These are phyloP conservation scores for Beauveria sp. DNA, from an alignment of 2,329 filamentous ascomycete genomes.

Conservation along the genomic window DNA sequence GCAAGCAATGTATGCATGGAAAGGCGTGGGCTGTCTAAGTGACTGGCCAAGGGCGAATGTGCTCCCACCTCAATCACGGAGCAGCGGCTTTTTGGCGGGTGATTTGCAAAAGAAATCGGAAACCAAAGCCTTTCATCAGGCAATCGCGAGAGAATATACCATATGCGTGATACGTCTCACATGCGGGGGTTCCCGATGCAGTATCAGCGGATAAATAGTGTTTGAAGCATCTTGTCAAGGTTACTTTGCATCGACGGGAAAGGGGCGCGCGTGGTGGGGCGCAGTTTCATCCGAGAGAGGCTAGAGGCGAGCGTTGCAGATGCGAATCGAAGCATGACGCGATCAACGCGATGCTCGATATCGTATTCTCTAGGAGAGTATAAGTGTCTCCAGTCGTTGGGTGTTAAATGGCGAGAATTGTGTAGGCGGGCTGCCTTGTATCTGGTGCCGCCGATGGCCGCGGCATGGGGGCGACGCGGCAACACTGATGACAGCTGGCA, in stretches of 20 bases:
- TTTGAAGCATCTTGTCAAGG: constrained; percentile 2
- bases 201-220: not conserved
- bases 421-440: not conserved
- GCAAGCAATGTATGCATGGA: not conserved
- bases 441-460: not conserved
- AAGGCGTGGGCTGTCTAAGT: not conserved
- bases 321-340: not conserved
- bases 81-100: not conserved
- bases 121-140: not conserved
- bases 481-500: not conserved
- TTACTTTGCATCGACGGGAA: constrained; percentile 1
- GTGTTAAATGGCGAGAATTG: not conserved
- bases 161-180: not conserved
- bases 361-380: too few relatives aligned
- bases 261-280: constrained; percentile 1
- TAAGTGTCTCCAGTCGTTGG: too few relatives aligned
- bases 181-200: not conserved
- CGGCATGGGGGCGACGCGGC: not conserved
- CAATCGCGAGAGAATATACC: not conserved
- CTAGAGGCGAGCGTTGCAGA: not conserved
- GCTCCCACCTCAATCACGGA: not conserved
- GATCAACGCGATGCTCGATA: not conserved
- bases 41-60: not conserved
- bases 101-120: too few relatives aligned
- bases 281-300: constrained; percentile 5